A percentile compares a stretch with the other conserved stretches of the same genome.
Conservation (phyloP, 345 rosid genomes). For the Salix exigua region DNA sequence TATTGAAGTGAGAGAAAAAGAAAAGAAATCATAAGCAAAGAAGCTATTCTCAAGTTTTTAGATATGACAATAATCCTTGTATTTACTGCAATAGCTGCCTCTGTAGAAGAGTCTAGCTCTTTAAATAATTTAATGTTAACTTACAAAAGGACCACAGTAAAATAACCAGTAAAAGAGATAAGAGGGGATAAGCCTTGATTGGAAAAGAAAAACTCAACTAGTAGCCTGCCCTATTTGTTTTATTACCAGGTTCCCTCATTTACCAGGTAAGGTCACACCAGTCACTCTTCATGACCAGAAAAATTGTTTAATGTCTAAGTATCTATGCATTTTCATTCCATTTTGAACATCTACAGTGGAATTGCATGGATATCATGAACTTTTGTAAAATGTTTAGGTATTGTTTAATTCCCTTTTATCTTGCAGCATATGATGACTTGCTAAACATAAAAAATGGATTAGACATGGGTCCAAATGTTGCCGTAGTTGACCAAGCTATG, state of each 20-base stretch:
- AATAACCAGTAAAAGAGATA: background rate
- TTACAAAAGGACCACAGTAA: background rate
- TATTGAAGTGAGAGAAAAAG: background rate
- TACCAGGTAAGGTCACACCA: background rate
- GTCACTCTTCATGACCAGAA: background rate
- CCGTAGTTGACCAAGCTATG: conserved; percentile 48
- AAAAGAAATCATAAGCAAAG: background rate
- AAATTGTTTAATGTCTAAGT: background rate
- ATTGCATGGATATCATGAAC: background rate
- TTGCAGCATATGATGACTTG: conserved; percentile 59
- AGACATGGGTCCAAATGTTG: conserved; percentile 60
- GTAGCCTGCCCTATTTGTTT: background rate
- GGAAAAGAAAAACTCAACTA: background rate
- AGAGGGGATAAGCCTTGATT: background rate
- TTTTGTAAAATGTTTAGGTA: background rate
- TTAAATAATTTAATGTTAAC: no score
- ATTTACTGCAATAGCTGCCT: background rate
- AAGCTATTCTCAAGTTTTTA: background rate
- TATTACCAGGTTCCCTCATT: background rate
- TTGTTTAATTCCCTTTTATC: background rate
- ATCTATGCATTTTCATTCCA: background rate
- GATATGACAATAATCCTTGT: background rate
- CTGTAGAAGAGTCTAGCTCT: background rate
- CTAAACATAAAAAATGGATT: conserved; percentile 47
- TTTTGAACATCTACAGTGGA: background rate